Evolutionary conservation across 805 yeast species (phyloP), one percentile per base, ranked within the genome.

Genomic region (Barnettozyma populi): DNA sequence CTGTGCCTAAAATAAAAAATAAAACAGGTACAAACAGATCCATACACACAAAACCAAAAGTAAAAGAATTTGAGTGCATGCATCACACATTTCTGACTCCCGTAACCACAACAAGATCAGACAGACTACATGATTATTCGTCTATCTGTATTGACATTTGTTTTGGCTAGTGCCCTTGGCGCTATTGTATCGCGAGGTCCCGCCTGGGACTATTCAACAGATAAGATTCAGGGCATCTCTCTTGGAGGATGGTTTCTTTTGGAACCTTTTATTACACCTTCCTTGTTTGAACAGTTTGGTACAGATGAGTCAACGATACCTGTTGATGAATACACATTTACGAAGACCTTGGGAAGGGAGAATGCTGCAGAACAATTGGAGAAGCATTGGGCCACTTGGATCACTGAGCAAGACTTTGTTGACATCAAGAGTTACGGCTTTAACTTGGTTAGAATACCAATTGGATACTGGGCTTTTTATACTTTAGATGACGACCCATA

Each of bases 401-500:
- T 78, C 50, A 76, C 73, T 7, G 86, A 82, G 55, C 59, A 68
- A 4, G 89, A 84, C 62, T 79, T 84, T 52, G 56, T 62, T 24
- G 67, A 70, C 36, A 82, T 82, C 27, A 70, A 69, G 44, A 57
- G 57, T 4, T 69, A 67, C 55, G 89, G 88, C 0, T 74, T 84
- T 52, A 82, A 84, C 57, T 69, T 82, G 60, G 88, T 85, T n/a
- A 68, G 94, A 43, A 74, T 86, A 34, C 94, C 94, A 0, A 75
- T 85, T 43, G 92, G 92, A 2, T 86, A 86, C 62, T 86, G 95
- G 94, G 87, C 90, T 1, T 82, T 65, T 37, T 29, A 44, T 1
- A 49, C 50, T 41, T 62, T 66, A 46, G 64, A 66, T 11, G 63
- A 60, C 29, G 89, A 84, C 62, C 87, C 88, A 0, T 84, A 80